Conservation (phyloP, 495 filamentous ascomycete species). For the Aspergillus mulundensis region DNA sequence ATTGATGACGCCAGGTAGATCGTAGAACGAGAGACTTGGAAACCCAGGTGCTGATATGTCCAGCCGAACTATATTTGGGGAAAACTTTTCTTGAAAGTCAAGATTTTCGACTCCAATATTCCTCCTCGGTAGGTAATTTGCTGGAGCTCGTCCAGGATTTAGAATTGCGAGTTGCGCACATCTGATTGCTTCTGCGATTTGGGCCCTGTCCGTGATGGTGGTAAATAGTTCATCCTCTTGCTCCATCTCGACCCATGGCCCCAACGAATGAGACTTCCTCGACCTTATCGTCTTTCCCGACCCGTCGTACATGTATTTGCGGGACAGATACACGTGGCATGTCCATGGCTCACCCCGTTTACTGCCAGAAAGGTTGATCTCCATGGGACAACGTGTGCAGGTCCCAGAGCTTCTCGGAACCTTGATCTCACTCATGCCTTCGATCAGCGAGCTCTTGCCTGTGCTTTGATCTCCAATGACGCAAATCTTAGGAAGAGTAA, state of each 20-base stretch:
- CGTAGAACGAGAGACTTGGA: conserved; percentile 71
- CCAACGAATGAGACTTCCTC: conserved; percentile 31
- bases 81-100: conserved; percentile 57
- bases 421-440: conserved; percentile 72
- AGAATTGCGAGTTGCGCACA: conserved; percentile 72
- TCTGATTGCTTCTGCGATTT: conserved; percentile 56
- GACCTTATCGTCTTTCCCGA: conserved; percentile 23
- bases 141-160: conserved; percentile 48
- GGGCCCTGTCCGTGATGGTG: conserved; percentile 32
- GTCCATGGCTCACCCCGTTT: conserved; percentile 48
- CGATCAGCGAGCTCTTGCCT: conserved; percentile 77
- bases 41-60: conserved; percentile 67
- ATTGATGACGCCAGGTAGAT: conserved; percentile 75
- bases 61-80: conserved; percentile 69
- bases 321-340: conserved; percentile 58
- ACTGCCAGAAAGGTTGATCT: conserved; percentile 65
- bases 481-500: conserved; percentile 68
- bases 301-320: conserved; percentile 48
- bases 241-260: conserved; percentile 40
- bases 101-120: conserved; percentile 24
- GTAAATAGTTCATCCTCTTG: conserved; percentile 41
- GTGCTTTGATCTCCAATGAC: conserved; percentile 78
- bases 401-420: conserved; percentile 64
- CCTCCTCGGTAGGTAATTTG: conserved; percentile 47
- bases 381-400: conserved; percentile 73